phyloP scores from a whole-genome alignment of 495 filamentous ascomycete genomes.

The Massariosphaeria phaeospora region DNA sequence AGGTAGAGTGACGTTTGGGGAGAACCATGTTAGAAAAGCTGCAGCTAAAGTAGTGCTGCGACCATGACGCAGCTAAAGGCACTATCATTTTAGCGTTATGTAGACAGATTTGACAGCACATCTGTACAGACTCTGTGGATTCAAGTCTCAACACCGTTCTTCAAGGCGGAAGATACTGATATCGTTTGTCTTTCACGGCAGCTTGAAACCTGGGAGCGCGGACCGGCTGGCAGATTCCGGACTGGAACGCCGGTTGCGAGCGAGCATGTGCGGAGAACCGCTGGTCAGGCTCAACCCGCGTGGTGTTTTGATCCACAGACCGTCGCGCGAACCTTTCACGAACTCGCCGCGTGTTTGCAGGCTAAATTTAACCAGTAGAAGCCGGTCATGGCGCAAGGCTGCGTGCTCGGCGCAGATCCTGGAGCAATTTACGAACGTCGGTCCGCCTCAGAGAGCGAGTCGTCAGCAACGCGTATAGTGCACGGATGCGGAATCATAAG shows the following conservation, averaged over 20 bases:
- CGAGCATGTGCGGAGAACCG: not conserved
- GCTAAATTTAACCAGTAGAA: not conserved
- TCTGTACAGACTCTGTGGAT: too few relatives aligned
- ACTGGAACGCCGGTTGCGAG: not conserved
- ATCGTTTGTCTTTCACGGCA: too few relatives aligned
- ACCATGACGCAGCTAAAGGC: too few relatives aligned
- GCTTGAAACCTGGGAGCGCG: too few relatives aligned
- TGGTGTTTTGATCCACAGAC: conserved; percentile 16
- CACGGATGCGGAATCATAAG: conserved; percentile 1
- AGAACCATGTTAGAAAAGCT: too few relatives aligned
- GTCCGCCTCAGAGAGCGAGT: not conserved
- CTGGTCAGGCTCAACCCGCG: not conserved
- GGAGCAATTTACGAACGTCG: conserved; percentile 4
- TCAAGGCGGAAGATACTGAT: too few relatives aligned
- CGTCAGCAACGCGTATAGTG: not conserved
- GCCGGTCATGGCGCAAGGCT: conserved; percentile 19
- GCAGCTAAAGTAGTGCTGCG: too few relatives aligned
- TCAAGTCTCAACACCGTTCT: too few relatives aligned
- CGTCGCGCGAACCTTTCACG: conserved; percentile 20
- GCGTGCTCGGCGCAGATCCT: conserved; percentile 19
- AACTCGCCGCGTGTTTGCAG: conserved; percentile 12
- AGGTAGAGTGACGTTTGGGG: too few relatives aligned
- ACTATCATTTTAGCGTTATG: too few relatives aligned
- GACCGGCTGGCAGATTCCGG: too few relatives aligned
- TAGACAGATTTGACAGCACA: too few relatives aligned